Conservation (phyloP, 768 basidiomycete species). For the Mycena vulgaris region DNA sequence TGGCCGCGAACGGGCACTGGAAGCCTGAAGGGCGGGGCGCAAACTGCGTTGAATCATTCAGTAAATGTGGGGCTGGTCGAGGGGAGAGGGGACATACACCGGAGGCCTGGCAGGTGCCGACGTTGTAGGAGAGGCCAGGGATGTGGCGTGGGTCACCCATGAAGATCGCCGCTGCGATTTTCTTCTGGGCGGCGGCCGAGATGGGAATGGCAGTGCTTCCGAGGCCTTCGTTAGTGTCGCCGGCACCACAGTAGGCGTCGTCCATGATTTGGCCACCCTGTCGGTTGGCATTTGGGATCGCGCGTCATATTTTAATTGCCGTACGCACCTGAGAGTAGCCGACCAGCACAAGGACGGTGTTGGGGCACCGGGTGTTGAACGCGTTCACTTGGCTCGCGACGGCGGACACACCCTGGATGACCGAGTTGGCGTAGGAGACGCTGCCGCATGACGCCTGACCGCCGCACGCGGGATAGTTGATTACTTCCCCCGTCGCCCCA, state of each 20-base stretch:
- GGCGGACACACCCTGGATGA: conserved; percentile 47
- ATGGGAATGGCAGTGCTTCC: conserved; percentile 50
- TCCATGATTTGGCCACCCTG: conserved; percentile 54
- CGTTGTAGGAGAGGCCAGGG: conserved; percentile 51
- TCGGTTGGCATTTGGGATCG: neutral
- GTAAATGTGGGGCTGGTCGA: neutral
- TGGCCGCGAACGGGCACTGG: conserved; percentile 46
- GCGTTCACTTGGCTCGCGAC: conserved; percentile 49
- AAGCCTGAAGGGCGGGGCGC: conserved; percentile 52
- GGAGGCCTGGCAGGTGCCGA: conserved; percentile 51
- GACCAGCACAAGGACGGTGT: conserved; percentile 50
- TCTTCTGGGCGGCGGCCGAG: conserved; percentile 44
- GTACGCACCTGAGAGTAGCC: conserved; percentile 51
- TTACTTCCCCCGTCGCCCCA: conserved; percentile 50
- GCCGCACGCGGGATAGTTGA: conserved; percentile 55
- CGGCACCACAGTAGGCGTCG: conserved; percentile 52
- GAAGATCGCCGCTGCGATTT: conserved; percentile 53
- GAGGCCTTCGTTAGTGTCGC: conserved; percentile 51
- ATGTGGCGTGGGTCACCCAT: conserved; percentile 53
- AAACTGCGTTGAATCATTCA: conserved; percentile 39
- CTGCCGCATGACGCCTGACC: conserved; percentile 50
- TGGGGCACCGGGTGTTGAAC: conserved; percentile 51
- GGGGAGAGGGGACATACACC: conserved; percentile 42
- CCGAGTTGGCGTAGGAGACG: conserved; percentile 52
- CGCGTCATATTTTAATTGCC: neutral